Evolutionary conservation across 768 basidiomycete genomes (phyloP).

Genomic region (Suillus sp.): DNA sequence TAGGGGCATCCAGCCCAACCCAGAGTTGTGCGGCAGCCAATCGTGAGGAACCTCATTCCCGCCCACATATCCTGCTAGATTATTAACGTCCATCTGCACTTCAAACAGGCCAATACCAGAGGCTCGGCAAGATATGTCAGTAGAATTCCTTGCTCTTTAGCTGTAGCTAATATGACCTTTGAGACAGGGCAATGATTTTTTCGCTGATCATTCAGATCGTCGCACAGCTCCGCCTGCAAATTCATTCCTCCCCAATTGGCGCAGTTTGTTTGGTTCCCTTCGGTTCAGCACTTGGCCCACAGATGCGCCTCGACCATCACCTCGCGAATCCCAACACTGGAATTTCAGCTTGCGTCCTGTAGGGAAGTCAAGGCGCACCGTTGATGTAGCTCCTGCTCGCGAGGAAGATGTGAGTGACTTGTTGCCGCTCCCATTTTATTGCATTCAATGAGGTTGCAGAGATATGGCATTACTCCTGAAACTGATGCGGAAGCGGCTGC

Average conservation of each 20-base stretch:
- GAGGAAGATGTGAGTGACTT: background rate
- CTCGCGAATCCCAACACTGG: background rate
- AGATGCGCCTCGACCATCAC: background rate
- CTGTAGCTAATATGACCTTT: background rate
- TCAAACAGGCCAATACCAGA: background rate
- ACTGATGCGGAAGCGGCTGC: too few species aligned
- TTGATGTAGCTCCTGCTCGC: background rate
- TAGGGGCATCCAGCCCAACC: too few species aligned
- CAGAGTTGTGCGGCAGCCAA: background rate
- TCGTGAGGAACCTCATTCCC: background rate
- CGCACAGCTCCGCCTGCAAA: background rate
- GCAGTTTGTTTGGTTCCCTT: background rate
- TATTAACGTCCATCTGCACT: too few species aligned
- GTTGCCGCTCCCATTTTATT: background rate
- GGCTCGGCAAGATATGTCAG: background rate
- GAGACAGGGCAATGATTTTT: background rate
- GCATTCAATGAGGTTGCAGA: background rate
- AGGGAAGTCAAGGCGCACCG: background rate
- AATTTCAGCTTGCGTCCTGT: background rate
- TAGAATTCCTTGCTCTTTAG: background rate
- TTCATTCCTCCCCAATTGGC: background rate
- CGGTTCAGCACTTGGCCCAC: background rate
- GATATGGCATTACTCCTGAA: background rate
- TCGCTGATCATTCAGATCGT: background rate
- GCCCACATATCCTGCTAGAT: background rate